Base-by-base conservation (phyloP, 176 grass and related monocot species). In the Cenchrus fungigraminus region DNA sequence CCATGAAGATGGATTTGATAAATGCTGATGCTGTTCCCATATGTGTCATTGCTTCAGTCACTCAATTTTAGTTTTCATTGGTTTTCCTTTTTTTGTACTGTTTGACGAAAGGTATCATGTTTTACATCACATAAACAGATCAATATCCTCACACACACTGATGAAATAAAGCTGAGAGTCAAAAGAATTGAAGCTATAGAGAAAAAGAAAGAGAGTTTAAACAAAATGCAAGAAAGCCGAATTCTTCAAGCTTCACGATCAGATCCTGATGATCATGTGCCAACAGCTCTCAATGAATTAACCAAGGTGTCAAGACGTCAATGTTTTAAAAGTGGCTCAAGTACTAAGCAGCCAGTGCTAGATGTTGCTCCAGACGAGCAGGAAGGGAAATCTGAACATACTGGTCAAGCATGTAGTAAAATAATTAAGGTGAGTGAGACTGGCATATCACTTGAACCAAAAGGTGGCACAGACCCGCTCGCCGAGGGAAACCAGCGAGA, bases 61-160 rank as follows among this genome's bases (percentile, higher is more conserved):
- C 64, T 52, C 10, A 2, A 66, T 81, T 4, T 4, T 42, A n/a
- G 29, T 43, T 6, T 22, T 37, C 52, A 3, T 69, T 44, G 46
- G 5, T 11, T 42, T 2, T 44, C 43, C 47, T 44, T 67, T 51
- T 4, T 4, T 58, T 20, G 8, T 44, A 61, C 66, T 6, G 44
- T 63, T 86, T 80, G 62, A 28, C 0, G 15, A 80, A 44, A 31
- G 46, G 74, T 67, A 43, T 60, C 25, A 8, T 79, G 1, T 51
- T 61, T 58, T 49, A 31, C 74, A 57, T 79, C 81, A 13, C 32
- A 14, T 74, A 46, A 81, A 81, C 43, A 97, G 95, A 81, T 97
- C 9, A 94, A 87, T 69, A 89, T 97, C 59, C 84, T 94, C 64
- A 92, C 84, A 11, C 95, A 97, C 73, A 94, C 92, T 71, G 84